These are phyloP conservation scores for Macrolepiota dolichaula DNA, from an alignment of 768 basidiomycete species.

Conservation along the genomic window DNA sequence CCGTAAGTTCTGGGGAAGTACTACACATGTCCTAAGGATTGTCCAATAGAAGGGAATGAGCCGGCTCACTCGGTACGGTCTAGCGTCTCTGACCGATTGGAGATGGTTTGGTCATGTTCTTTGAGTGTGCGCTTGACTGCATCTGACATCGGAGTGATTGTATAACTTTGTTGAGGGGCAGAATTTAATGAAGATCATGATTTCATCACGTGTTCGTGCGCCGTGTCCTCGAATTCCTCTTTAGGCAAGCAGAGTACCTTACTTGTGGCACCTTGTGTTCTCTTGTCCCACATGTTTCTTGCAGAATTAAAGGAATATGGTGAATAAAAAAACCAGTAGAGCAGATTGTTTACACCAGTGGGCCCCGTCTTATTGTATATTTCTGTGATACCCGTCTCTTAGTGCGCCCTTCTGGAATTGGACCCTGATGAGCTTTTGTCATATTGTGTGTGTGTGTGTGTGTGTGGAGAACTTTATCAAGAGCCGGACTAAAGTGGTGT, in stretches of 20 bases:
- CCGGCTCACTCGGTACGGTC: conserved; percentile 1
- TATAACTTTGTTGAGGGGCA: background rate
- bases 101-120: conserved; percentile 11
- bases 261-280: background rate
- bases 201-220: background rate
- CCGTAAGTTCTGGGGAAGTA: conserved; percentile 44
- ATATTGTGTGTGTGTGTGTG: too few species aligned
- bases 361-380: background rate
- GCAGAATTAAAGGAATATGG: background rate
- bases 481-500: too few species aligned
- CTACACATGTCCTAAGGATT: conserved; percentile 21
- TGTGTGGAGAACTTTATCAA: too few species aligned
- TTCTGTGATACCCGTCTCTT: background rate
- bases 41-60: background rate
- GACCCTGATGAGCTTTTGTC: too few species aligned
- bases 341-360: background rate
- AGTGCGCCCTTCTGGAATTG: background rate
- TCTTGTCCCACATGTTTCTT: too few species aligned
- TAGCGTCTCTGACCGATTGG: background rate
- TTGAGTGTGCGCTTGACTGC: conserved; percentile 27
- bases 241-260: background rate
- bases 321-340: background rate
- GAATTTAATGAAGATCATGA: background rate
- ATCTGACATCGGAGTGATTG: conserved; percentile 12
- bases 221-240: background rate